Evolutionary conservation across 2,329 filamentous ascomycete species (phyloP).

Genomic region (Karstenula rhodostoma): DNA sequence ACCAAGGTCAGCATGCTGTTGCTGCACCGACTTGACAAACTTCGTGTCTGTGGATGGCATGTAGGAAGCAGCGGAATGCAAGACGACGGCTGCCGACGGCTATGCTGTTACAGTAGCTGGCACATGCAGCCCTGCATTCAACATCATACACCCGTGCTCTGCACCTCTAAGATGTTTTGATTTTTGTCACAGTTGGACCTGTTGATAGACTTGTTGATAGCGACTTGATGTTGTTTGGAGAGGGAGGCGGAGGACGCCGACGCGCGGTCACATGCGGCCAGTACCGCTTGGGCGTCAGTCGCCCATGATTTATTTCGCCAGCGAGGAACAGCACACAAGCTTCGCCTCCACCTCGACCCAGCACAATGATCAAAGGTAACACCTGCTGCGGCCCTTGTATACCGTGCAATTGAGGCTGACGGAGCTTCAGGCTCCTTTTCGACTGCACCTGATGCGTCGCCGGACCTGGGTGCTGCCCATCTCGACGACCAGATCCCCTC

Average conservation of each 20-base stretch:
- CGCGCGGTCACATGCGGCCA: slow-evolving; percentile 10
- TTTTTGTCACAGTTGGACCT: not conserved
- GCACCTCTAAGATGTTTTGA: not conserved
- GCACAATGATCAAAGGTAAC: slow-evolving; percentile 22
- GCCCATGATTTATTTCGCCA: not conserved
- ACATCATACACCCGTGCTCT: not conserved
- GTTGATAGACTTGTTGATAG: not conserved
- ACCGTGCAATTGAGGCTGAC: slow-evolving; percentile 15
- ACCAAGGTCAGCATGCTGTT: not conserved
- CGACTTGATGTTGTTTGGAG: not conserved
- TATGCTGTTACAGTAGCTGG: not conserved
- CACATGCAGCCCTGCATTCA: not conserved
- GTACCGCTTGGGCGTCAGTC: not conserved
- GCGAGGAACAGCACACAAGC: slow-evolving; percentile 4
- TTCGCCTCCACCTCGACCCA: slow-evolving; percentile 8
- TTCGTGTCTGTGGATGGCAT: not conserved
- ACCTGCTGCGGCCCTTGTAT: not conserved
- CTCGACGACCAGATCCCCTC: slow-evolving; percentile 45
- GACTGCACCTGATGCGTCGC: slow-evolving; percentile 47
- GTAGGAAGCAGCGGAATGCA: not conserved
- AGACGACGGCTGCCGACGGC: not conserved
- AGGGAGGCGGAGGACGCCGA: slow-evolving; percentile 4
- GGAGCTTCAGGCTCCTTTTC: slow-evolving; percentile 22
- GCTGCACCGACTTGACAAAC: not conserved
- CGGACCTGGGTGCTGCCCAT: slow-evolving; percentile 41